A percentile compares a stretch with the other conserved stretches of the same genome.
phyloP scores from a whole-genome alignment of 2,329 filamentous ascomycete species.

The Hymenoscyphus scutula region DNA sequence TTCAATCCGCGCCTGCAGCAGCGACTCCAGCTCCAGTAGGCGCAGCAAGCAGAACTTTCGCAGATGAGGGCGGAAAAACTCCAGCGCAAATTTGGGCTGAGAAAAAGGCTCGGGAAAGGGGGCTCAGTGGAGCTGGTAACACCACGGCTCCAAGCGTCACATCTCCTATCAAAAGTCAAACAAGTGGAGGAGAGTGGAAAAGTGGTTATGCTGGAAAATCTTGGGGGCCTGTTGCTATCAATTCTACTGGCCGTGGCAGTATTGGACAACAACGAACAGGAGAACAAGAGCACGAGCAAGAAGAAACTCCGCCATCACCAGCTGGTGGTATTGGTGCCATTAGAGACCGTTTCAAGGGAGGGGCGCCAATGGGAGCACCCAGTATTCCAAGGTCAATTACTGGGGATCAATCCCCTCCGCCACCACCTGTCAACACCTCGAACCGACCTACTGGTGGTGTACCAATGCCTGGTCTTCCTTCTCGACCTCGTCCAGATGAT shows the following conservation, averaged over 20 bases:
- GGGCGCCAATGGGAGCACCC: constrained; percentile 65
- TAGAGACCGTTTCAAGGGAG: constrained; percentile 78
- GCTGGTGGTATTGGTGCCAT: constrained; percentile 69
- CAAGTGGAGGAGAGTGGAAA: constrained; percentile 81
- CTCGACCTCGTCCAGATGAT: constrained; percentile 48
- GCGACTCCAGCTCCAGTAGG: constrained; percentile 62
- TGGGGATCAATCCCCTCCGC: constrained; percentile 34
- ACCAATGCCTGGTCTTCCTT: constrained; percentile 74
- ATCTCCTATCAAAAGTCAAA: constrained; percentile 63
- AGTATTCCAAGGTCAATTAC: constrained; percentile 30
- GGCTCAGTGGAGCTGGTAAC: constrained; percentile 50
- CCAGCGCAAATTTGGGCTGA: constrained; percentile 97
- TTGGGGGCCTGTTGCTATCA: constrained; percentile 81
- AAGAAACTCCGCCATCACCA: constrained; percentile 52
- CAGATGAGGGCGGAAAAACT: constrained; percentile 91
- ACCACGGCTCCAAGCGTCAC: constrained; percentile 43
- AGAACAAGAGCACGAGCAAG: constrained; percentile 44
- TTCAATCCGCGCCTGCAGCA: constrained; percentile 59
- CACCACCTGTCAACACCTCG: constrained; percentile 39
- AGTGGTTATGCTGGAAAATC: constrained; percentile 87
- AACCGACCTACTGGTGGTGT: constrained; percentile 70
- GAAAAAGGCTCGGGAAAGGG: constrained; percentile 83
- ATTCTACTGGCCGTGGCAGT: constrained; percentile 61
- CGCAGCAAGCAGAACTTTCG: constrained; percentile 86
- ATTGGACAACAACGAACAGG: constrained; percentile 63